A percentile compares a stretch with the other conserved stretches of the same genome.
These are phyloP conservation scores for Phytophthora rubi DNA, from an alignment of 352 stramenopile species.

Conservation along the genomic window DNA sequence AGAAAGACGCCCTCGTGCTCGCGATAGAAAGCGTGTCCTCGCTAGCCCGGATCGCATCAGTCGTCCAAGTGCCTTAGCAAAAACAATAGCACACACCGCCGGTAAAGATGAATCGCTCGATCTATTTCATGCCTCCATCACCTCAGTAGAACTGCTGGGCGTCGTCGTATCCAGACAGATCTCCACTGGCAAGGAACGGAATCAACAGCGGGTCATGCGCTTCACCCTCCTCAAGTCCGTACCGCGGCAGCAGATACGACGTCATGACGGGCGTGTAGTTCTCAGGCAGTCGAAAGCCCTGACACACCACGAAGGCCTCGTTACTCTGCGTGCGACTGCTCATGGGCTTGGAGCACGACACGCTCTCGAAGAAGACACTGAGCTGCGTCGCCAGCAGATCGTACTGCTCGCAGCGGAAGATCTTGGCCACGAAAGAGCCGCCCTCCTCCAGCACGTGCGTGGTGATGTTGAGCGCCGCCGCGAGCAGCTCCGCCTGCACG, in stretches of 20 bases:
- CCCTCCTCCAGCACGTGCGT: slow-evolving; percentile 93
- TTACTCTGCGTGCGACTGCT: slow-evolving; percentile 96
- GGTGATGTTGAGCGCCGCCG: slow-evolving; percentile 98
- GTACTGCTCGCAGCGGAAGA: slow-evolving; percentile 98
- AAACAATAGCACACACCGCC: background rate
- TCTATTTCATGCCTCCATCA: slow-evolving; percentile 19
- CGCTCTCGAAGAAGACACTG: slow-evolving; percentile 94
- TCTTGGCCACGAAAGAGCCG: slow-evolving; percentile 99
- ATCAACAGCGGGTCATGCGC: slow-evolving; percentile 75
- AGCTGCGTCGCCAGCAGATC: slow-evolving; percentile 97
- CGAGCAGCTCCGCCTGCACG: slow-evolving; percentile 96
- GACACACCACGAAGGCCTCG: slow-evolving; percentile 97
- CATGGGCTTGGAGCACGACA: slow-evolving; percentile 97
- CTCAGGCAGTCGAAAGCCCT: slow-evolving; percentile 89
- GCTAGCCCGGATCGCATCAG: slow-evolving; percentile 45
- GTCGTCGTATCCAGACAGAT: slow-evolving; percentile 93
- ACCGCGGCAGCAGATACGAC: slow-evolving; percentile 73
- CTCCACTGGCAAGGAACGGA: slow-evolving; percentile 93
- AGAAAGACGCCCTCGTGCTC: slow-evolving; percentile 49
- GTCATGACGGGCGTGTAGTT: slow-evolving; percentile 90
- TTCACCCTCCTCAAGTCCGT: slow-evolving; percentile 56
- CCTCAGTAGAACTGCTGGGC: slow-evolving; percentile 58
- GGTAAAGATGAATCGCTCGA: slow-evolving; percentile 14
- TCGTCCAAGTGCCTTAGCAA: slow-evolving; percentile 44
- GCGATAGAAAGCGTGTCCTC: slow-evolving; percentile 53